Conservation (phyloP, 2,329 filamentous ascomycete species). For the Pseudogymnoascus pannorum region DNA sequence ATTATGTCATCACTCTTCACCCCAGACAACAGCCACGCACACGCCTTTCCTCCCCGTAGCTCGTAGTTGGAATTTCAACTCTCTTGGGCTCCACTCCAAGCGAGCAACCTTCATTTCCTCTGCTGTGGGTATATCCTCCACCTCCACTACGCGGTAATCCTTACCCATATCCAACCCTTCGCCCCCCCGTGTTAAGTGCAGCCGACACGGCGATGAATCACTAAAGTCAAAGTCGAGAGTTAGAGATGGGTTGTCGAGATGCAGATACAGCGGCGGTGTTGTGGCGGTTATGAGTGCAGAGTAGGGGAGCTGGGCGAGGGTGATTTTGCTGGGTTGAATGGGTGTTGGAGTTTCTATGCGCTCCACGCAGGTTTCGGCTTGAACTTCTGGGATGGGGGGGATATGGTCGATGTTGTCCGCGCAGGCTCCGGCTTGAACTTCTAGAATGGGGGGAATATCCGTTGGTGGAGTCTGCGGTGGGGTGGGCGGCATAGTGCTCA, state of each 20-base stretch:
- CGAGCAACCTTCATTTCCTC: constrained; percentile 13
- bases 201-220: constrained; percentile 11
- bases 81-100: background rate
- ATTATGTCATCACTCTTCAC: too few relatives aligned
- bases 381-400: background rate
- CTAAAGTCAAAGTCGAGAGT: constrained; percentile 16
- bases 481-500: constrained; percentile 11
- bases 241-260: constrained; percentile 2
- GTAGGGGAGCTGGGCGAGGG: constrained; percentile 12
- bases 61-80: constrained; percentile 13
- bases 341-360: background rate
- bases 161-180: background rate
- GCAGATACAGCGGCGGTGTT: constrained; percentile 13
- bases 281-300: constrained; percentile 7
- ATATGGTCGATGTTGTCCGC: too few relatives aligned
- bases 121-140: constrained; percentile 15
- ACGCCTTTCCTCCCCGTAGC: constrained; percentile 3
- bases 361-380: background rate
- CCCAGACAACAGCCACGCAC: constrained; percentile 15
- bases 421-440: too few relatives aligned
- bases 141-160: constrained; percentile 8
- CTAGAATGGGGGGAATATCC: background rate
- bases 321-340: background rate
- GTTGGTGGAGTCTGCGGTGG: constrained; percentile 12
- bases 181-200: constrained; percentile 10